Evolutionary conservation across 805 yeast species (phyloP).

Genomic region (Priceomyces haplophilus): DNA sequence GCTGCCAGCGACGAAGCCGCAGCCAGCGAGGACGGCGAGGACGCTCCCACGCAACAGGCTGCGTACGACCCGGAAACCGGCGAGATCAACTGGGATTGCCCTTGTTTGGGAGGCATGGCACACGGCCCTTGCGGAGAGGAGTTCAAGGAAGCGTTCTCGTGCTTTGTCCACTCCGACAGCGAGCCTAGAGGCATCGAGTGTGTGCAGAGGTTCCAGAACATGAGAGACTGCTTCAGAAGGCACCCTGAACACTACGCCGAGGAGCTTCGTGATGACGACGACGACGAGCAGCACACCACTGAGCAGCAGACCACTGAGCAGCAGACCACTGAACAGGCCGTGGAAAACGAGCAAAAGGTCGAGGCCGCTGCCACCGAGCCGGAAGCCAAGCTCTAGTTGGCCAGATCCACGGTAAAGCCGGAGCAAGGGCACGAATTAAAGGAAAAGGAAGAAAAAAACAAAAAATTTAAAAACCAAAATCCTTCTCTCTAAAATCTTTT

Average conservation of each 20-base stretch:
- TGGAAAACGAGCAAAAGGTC: slow-evolving; percentile 3
- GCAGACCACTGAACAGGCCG: slow-evolving; percentile 3
- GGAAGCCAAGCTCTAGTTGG: not conserved
- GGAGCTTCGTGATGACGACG: slow-evolving; percentile 79
- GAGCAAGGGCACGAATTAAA: too few relatives aligned
- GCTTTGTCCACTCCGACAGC: slow-evolving; percentile 88
- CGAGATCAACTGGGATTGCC: slow-evolving; percentile 99
- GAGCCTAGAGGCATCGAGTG: slow-evolving; percentile 98
- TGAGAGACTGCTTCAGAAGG: slow-evolving; percentile 92
- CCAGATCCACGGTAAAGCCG: too few relatives aligned
- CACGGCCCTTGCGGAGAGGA: slow-evolving; percentile 89
- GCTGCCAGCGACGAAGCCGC: slow-evolving; percentile 7
- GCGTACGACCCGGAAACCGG: slow-evolving; percentile 96
- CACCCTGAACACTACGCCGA: slow-evolving; percentile 93
- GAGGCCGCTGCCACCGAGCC: not conserved
- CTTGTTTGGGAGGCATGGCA: slow-evolving; percentile 99
- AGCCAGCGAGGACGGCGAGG: slow-evolving; percentile 3
- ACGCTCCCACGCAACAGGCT: slow-evolving; percentile 35
- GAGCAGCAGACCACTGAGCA: too few relatives aligned
- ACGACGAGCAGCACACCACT: too few relatives aligned
- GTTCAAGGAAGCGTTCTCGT: slow-evolving; percentile 74
- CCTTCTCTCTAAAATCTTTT: too few relatives aligned
- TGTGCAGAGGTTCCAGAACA: slow-evolving; percentile 79
- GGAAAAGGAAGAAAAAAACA: too few relatives aligned
- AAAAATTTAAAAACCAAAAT: too few relatives aligned